These are phyloP conservation scores for Bipolaris oryzae DNA, from an alignment of 2,329 filamentous ascomycete species.

Conservation along the genomic window DNA sequence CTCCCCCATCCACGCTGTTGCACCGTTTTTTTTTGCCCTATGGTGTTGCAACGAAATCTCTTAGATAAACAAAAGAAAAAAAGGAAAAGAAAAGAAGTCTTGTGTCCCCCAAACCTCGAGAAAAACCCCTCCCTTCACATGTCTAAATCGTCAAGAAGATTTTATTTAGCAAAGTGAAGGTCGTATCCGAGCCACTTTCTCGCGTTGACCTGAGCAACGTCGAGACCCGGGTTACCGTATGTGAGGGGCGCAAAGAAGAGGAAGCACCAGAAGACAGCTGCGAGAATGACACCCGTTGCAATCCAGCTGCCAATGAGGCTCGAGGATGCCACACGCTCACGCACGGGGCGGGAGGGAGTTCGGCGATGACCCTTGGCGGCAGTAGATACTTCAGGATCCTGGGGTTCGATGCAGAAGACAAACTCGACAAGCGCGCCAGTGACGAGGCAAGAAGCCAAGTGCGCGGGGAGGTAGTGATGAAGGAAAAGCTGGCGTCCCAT, in stretches of 20 bases:
- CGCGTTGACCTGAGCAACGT: constrained; percentile 75
- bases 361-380: constrained; percentile 42
- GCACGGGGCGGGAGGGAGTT: constrained; percentile 71
- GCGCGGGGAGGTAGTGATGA: constrained; percentile 95
- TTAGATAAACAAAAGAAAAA: not conserved
- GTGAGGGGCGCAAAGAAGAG: constrained; percentile 94
- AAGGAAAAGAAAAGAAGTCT: not conserved
- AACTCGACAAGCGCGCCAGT: constrained; percentile 93
- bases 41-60: not conserved
- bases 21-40: constrained; percentile 19
- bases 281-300: constrained; percentile 72
- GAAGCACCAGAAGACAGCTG: constrained; percentile 75
- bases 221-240: constrained; percentile 89
- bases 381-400: constrained; percentile 53
- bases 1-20: constrained; percentile 12
- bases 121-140: not conserved
- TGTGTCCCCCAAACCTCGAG: not conserved
- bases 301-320: constrained; percentile 81
- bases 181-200: constrained; percentile 98
- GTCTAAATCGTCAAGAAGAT: not conserved
- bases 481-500: constrained; percentile 99
- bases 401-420: constrained; percentile 87
- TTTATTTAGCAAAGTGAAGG: constrained; percentile 95
- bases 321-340: constrained; percentile 79
- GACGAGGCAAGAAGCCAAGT: constrained; percentile 87